These are phyloP conservation scores for Murraya koenigii DNA, from an alignment of 345 rosid genomes.

Conservation along the genomic window DNA sequence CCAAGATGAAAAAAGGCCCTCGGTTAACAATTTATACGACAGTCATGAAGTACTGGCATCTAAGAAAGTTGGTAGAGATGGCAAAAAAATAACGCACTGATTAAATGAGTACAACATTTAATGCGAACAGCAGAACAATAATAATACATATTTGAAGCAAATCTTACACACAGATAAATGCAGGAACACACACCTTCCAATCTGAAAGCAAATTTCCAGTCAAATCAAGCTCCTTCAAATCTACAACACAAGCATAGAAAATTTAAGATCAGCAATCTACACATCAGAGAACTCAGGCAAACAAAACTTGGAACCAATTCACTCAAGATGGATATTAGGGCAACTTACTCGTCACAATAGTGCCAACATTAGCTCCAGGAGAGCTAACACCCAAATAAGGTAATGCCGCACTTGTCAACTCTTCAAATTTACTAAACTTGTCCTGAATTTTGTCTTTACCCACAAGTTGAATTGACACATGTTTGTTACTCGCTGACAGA, in stretches of 20 bases:
- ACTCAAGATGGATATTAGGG: neutral
- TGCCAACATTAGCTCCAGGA: conserved; percentile 51
- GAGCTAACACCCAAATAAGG: conserved; percentile 71
- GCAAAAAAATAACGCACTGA: neutral
- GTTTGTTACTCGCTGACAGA: conserved; percentile 69
- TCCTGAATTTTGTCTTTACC: conserved; percentile 82
- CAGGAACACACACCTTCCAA: conserved; percentile 63
- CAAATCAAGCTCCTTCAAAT: conserved; percentile 77
- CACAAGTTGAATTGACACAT: conserved; percentile 69
- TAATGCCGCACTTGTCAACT: conserved; percentile 65
- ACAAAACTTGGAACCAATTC: neutral
- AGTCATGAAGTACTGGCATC: neutral
- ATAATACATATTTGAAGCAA: neutral
- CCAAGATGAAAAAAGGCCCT: too few relatives aligned
- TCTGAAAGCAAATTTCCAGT: conserved; percentile 87
- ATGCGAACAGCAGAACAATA: neutral
- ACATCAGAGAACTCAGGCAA: neutral
- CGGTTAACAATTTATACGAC: neutral
- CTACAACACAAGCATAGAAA: conserved; percentile 38
- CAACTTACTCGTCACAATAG: conserved; percentile 59
- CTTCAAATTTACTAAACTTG: conserved; percentile 73
- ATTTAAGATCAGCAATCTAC: neutral
- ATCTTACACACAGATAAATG: neutral
- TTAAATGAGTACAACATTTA: neutral
- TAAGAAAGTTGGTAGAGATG: neutral